Conservation (phyloP, 176 grass and related monocot genomes). For the Dendrocalamus sinicus region DNA sequence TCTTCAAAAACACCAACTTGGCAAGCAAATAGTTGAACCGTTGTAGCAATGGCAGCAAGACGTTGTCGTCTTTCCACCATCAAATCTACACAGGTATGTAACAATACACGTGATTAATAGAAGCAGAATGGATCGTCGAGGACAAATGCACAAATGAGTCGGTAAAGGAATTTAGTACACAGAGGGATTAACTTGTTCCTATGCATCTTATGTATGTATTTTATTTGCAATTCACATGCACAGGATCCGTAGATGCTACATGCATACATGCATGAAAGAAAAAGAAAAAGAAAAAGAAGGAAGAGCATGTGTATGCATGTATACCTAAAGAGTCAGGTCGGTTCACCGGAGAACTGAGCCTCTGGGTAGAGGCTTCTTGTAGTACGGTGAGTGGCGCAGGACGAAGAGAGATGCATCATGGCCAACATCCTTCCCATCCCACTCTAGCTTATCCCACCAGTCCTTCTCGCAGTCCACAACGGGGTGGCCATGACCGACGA, state of each 20-base stretch:
- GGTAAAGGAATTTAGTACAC: no score
- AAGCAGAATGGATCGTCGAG: no score
- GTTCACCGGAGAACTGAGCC: background rate
- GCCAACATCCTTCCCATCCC: background rate
- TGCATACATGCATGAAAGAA: no score
- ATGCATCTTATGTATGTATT: no score
- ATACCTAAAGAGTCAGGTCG: no score
- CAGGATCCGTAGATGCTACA: no score
- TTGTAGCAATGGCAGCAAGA: no score
- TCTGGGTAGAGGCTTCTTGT: background rate
- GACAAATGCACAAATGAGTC: background rate
- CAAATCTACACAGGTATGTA: background rate
- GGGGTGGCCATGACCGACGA: fast-evolving
- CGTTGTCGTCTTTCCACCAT: no score
- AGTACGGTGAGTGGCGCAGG: background rate
- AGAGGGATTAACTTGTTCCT: no score
- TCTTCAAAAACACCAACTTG: background rate
- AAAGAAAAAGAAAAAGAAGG: no score
- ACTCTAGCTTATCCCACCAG: slow-evolving; percentile 9
- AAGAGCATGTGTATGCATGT: no score
- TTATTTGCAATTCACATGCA: background rate
- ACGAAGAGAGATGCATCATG: background rate
- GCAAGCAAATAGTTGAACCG: background rate
- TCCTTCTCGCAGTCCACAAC: slow-evolving; percentile 31
- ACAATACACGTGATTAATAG: background rate